These are phyloP conservation scores for Beauveria scarabaeidicola DNA, from an alignment of 2,329 filamentous ascomycete genomes.

Conservation along the genomic window DNA sequence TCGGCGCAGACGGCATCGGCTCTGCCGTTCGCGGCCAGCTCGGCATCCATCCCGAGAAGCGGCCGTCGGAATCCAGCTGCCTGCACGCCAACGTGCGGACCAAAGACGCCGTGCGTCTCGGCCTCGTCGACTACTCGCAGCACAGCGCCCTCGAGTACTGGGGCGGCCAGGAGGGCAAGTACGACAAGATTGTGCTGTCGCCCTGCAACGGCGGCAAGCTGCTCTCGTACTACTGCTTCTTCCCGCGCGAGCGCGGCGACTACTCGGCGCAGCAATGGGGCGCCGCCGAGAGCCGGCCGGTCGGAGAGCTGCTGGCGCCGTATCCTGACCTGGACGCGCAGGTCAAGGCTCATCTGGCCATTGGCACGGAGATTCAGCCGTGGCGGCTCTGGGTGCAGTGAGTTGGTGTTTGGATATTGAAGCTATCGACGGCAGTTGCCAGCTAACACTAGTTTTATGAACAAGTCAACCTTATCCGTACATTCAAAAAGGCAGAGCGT, in stretches of 20 bases:
- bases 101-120: conserved; percentile 49
- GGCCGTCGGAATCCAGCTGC: conserved; percentile 52
- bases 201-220: conserved; percentile 58
- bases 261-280: conserved; percentile 55
- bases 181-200: conserved; percentile 63
- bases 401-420: conserved; percentile 10
- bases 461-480: conserved; percentile 50
- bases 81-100: conserved; percentile 57
- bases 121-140: conserved; percentile 54
- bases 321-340: conserved; percentile 47
- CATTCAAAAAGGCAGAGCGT: conserved; percentile 41
- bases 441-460: background rate
- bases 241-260: conserved; percentile 47
- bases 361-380: conserved; percentile 50
- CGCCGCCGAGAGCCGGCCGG: conserved; percentile 37
- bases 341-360: conserved; percentile 43
- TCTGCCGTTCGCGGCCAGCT: conserved; percentile 54
- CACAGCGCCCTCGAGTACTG: conserved; percentile 59
- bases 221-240: conserved; percentile 64
- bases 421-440: too few relatives aligned
- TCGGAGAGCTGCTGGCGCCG: conserved; percentile 48
- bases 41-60: conserved; percentile 52
- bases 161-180: conserved; percentile 55
- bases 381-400: conserved; percentile 56
- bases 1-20: conserved; percentile 61